phyloP scores from a whole-genome alignment of 31 red algal genomes.

The Bonnemaisonia californica region DNA sequence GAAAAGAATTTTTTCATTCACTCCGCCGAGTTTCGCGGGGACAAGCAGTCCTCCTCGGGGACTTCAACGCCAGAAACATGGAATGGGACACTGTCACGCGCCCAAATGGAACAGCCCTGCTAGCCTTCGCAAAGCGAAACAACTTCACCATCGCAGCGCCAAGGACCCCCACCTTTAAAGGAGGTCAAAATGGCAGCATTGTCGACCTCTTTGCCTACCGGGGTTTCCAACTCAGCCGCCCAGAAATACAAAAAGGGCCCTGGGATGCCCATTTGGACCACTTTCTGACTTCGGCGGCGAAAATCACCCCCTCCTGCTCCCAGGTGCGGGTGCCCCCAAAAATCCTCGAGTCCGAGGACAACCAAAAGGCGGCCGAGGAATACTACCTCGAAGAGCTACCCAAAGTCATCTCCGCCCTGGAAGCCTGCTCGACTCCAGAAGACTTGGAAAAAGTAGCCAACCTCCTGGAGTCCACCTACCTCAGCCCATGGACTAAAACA shows the following conservation, averaged over 20 bases:
- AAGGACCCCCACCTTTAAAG: neutral
- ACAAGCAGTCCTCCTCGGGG: neutral
- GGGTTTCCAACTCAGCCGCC: too few relatives aligned
- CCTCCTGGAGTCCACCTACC: neutral
- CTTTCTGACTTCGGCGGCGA: too few relatives aligned
- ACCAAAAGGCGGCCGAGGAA: conserved; percentile 8
- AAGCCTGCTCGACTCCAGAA: neutral
- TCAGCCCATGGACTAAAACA: neutral
- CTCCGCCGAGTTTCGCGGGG: too few relatives aligned
- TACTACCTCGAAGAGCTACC: neutral
- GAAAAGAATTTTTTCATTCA: too few relatives aligned
- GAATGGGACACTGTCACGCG: neutral
- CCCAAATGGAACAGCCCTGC: neutral
- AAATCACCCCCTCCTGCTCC: too few relatives aligned
- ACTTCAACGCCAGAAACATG: neutral
- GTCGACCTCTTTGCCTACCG: too few relatives aligned
- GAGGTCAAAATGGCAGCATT: too few relatives aligned
- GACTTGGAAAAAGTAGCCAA: neutral
- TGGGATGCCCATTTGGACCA: too few relatives aligned
- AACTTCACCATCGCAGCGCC: neutral
- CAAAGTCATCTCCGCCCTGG: neutral
- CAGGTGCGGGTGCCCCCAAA: too few relatives aligned
- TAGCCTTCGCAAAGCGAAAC: neutral
- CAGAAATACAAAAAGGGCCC: too few relatives aligned
- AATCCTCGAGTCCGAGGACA: too few relatives aligned